A percentile compares a stretch with the other conserved stretches of the same genome.
Conservation (phyloP, 176 grass and related monocot genomes). For the Ananas comosus region DNA sequence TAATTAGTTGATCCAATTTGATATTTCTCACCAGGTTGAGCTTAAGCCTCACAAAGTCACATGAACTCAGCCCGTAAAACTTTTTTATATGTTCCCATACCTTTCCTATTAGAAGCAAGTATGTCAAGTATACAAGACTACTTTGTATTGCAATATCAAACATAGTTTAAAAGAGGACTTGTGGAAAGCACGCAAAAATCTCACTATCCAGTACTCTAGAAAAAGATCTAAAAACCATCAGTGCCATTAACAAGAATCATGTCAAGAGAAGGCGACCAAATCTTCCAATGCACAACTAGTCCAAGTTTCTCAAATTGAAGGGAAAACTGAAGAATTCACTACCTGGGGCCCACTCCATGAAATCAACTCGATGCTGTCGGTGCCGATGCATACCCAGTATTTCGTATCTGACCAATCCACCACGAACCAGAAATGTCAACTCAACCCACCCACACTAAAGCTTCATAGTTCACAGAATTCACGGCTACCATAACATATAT, state of each 20-base stretch:
- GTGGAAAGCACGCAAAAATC: neutral
- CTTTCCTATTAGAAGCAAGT: no score
- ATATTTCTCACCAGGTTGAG: no score
- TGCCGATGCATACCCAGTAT: conserved; percentile 78
- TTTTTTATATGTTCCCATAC: no score
- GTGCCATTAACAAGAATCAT: neutral
- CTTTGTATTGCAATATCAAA: no score
- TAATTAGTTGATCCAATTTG: no score
- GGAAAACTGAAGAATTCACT: conserved; percentile 1
- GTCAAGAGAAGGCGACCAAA: neutral
- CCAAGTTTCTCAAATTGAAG: neutral
- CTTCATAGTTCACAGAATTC: neutral
- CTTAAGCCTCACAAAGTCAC: no score
- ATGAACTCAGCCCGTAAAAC: no score
- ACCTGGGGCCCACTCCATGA: conserved; percentile 98
- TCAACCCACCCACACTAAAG: conserved; percentile 6
- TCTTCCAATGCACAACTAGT: neutral
- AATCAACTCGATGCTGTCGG: conserved; percentile 73
- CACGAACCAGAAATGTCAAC: conserved; percentile 10
- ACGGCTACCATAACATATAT: neutral
- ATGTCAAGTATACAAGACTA: no score
- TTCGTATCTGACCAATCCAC: conserved; percentile 43
- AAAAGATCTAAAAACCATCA: neutral
- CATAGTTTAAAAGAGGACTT: no score
- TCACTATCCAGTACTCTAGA: neutral